These are phyloP conservation scores for Saturnispora silvae DNA, from an alignment of 805 yeast genomes.

Conservation along the genomic window DNA sequence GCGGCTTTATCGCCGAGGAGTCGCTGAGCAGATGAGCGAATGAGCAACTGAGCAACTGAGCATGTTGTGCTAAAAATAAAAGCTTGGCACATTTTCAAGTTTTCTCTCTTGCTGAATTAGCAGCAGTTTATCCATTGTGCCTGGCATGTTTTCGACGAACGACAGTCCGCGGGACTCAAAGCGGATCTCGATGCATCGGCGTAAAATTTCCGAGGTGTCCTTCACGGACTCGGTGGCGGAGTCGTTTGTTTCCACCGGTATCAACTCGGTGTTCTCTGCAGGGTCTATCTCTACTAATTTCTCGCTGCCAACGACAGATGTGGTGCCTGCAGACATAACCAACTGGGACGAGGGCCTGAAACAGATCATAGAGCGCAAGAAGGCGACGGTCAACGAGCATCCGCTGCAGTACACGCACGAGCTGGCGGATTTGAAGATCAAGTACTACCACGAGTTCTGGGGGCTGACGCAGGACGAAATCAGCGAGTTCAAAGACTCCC, in stretches of 20 bases:
- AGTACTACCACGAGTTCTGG: conserved; percentile 8
- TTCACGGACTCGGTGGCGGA: conserved; percentile 8
- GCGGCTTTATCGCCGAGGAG: too few relatives aligned
- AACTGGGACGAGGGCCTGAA: conserved; percentile 5
- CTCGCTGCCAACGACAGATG: conserved; percentile 2
- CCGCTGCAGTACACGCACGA: conserved; percentile 5
- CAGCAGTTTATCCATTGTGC: too few relatives aligned
- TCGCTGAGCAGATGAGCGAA: too few relatives aligned
- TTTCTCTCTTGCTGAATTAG: too few relatives aligned
- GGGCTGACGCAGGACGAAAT: conserved; percentile 1
- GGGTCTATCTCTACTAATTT: conserved; percentile 1
- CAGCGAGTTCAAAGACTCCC: neutral
- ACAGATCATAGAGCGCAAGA: neutral
- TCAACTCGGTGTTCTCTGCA: conserved; percentile 6
- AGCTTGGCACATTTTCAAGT: too few relatives aligned
- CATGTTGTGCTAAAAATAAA: too few relatives aligned
- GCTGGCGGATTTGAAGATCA: conserved; percentile 4
- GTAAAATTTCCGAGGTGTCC: conserved; percentile 8
- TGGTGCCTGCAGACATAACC: conserved; percentile 1
- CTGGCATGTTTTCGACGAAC: conserved; percentile 6
- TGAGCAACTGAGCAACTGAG: too few relatives aligned
- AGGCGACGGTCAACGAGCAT: neutral
- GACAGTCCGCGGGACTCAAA: conserved; percentile 3
- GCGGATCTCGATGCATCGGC: conserved; percentile 1
- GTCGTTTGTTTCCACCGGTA: conserved; percentile 2